Evolutionary conservation across 176 grass and related monocot species (phyloP).

Genomic region (Paspalum notatum): DNA sequence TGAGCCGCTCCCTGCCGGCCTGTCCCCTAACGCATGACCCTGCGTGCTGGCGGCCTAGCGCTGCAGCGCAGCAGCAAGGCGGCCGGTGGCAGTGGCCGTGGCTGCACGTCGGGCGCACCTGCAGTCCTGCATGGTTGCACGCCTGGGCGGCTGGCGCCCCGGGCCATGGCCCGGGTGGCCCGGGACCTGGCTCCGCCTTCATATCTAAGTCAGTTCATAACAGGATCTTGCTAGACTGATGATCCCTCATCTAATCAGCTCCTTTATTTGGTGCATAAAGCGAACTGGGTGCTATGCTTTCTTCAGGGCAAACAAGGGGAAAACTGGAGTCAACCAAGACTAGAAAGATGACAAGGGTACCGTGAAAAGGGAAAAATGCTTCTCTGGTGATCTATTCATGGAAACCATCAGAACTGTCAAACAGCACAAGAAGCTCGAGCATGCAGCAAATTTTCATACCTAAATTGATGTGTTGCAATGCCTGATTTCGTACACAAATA

Average conservation of each 20-base stretch:
- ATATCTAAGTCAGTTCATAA: slow-evolving; percentile 18
- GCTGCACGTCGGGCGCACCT: too few species aligned
- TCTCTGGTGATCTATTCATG: neutral
- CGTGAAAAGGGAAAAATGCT: neutral
- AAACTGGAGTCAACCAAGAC: slow-evolving; percentile 28
- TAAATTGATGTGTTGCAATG: neutral
- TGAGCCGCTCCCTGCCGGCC: too few species aligned
- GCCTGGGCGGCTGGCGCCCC: too few species aligned
- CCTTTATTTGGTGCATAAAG: slow-evolving; percentile 37
- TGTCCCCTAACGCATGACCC: too few species aligned
- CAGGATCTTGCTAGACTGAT: neutral
- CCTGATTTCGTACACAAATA: neutral
- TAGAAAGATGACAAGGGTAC: neutral
- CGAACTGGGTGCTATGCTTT: slow-evolving; percentile 56
- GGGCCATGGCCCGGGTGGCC: too few species aligned
- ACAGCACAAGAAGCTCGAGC: slow-evolving; percentile 13
- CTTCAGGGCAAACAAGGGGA: slow-evolving; percentile 36
- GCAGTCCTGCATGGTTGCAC: too few species aligned
- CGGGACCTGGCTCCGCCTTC: too few species aligned
- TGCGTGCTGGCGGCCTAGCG: too few species aligned
- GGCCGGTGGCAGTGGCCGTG: too few species aligned
- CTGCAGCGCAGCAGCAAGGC: too few species aligned
- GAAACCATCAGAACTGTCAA: slow-evolving; percentile 6
- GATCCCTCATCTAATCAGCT: neutral
- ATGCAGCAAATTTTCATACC: neutral